phyloP scores from a whole-genome alignment of 768 basidiomycete genomes.

The Suillus ampliporus region DNA sequence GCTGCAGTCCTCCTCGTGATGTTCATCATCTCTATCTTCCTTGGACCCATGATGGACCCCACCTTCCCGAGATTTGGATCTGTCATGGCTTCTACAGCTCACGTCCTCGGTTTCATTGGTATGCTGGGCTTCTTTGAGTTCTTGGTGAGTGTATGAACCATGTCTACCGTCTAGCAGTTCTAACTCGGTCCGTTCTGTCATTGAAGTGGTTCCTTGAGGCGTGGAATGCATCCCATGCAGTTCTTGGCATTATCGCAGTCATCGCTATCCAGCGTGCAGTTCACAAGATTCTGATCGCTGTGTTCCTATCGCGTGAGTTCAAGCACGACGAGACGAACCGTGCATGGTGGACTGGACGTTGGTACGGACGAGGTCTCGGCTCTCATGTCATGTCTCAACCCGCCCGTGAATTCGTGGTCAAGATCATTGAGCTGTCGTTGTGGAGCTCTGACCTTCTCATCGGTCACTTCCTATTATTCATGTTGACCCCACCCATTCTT shows the following conservation, averaged over 20 bases:
- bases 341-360: constrained; percentile 98
- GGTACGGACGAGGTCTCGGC: constrained; percentile 96
- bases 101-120: constrained; percentile 80
- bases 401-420: constrained; percentile 95
- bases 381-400: constrained; percentile 95
- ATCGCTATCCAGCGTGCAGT: constrained; percentile 91
- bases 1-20: constrained; percentile 84
- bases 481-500: constrained; percentile 86
- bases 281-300: constrained; percentile 92
- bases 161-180: background rate
- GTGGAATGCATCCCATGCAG: constrained; percentile 92
- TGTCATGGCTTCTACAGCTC: constrained; percentile 89
- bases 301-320: constrained; percentile 96
- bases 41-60: constrained; percentile 88
- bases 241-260: constrained; percentile 90
- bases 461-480: constrained; percentile 86
- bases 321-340: constrained; percentile 99
- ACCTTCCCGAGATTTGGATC: constrained; percentile 91
- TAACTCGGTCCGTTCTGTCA: constrained; percentile 19
- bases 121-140: constrained; percentile 97
- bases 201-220: constrained; percentile 90
- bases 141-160: constrained; percentile 60
- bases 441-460: constrained; percentile 96
- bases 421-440: constrained; percentile 93
- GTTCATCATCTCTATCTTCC: constrained; percentile 90